Conservation (phyloP, 1,284 basidiomycete genomes). For the Cutaneotrichosporon mucoides region DNA sequence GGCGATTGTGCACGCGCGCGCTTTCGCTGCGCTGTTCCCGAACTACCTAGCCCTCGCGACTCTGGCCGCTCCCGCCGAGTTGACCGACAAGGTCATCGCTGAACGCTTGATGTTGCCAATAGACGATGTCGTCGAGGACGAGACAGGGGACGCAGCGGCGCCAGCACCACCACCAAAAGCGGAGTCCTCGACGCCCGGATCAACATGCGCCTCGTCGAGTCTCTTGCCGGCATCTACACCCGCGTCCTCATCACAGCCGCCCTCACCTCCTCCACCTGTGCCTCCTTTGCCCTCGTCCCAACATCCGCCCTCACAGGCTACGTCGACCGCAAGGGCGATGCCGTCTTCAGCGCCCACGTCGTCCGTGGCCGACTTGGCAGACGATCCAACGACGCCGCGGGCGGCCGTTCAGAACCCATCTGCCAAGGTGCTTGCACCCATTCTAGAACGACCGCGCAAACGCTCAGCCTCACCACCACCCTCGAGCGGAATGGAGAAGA, state of each 20-base stretch:
- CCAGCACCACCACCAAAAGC: no score
- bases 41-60: conserved; percentile 41
- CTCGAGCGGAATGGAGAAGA: not conserved
- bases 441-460: not conserved
- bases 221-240: no score
- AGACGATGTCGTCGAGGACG: not conserved
- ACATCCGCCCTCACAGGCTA: not conserved
- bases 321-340: not conserved
- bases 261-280: no score
- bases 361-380: not conserved
- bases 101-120: conserved; percentile 24
- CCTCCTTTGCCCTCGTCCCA: no score
- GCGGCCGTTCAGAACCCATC: not conserved
- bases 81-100: conserved; percentile 32
- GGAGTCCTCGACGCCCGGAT: no score
- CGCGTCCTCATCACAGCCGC: no score
- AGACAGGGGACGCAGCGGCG: no score
- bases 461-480: not conserved
- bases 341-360: no score
- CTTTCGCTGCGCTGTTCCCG: conserved; percentile 37
- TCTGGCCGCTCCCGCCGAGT: conserved; percentile 25
- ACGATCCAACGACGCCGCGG: not conserved
- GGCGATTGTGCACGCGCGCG: conserved; percentile 40
- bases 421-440: not conserved
- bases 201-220: no score